Evolutionary conservation across 306 rosid species (phyloP).

Genomic region (Acmispon strigosus): DNA sequence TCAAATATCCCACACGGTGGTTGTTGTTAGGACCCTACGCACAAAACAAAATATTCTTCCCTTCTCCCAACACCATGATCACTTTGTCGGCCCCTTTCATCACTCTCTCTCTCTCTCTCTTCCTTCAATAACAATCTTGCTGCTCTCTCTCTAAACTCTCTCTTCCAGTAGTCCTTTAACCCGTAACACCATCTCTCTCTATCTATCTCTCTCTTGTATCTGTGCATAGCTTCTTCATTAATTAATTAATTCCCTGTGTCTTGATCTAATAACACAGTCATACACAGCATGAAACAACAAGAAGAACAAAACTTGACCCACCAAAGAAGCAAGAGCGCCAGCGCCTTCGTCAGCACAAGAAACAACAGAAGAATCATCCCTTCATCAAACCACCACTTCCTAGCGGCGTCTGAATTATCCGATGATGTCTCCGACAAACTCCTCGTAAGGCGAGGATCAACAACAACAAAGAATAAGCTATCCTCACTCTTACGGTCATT

Average conservation of each 20-base stretch:
- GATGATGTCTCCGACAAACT: constrained; percentile 40
- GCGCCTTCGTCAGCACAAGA: constrained; percentile 18
- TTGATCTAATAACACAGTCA: background rate
- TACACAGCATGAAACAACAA: constrained; percentile 43
- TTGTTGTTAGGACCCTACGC: background rate
- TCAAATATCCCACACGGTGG: background rate
- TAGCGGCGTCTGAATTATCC: background rate
- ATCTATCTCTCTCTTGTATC: background rate
- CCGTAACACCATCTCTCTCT: background rate
- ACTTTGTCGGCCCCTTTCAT: constrained; percentile 56
- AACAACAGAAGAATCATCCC: constrained; percentile 42
- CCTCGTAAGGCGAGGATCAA: constrained; percentile 29
- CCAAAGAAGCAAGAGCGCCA: constrained; percentile 45
- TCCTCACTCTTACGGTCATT: constrained; percentile 54
- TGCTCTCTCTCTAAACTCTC: background rate
- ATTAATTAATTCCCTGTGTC: background rate
- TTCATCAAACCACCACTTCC: constrained; percentile 1
- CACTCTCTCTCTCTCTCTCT: background rate
- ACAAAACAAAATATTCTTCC: constrained; percentile 39
- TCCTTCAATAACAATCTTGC: constrained; percentile 21
- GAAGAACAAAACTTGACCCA: constrained; percentile 36
- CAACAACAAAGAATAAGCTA: constrained; percentile 27
- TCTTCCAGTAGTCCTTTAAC: background rate
- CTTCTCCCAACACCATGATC: constrained; percentile 62
- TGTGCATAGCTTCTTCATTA: background rate